These are phyloP conservation scores for Cucumis hystrix DNA, from an alignment of 306 rosid species.

Conservation along the genomic window DNA sequence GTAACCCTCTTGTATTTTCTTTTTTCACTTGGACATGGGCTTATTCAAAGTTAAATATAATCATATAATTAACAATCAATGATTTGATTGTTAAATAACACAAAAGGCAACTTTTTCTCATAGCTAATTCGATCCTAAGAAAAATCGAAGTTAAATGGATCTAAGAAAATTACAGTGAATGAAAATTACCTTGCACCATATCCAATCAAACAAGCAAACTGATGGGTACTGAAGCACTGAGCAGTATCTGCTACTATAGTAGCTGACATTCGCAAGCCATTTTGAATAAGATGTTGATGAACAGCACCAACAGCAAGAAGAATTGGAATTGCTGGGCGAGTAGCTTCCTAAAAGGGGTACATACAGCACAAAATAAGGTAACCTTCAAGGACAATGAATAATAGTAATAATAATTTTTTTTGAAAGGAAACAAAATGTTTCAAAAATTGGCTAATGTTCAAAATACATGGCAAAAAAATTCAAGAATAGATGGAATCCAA, in stretches of 20 bases:
- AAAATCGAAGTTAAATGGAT: background rate
- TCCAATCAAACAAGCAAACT: constrained; percentile 96
- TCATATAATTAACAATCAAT: background rate
- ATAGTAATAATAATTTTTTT: background rate
- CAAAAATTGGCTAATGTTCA: too few relatives aligned
- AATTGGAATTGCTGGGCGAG: constrained; percentile 87
- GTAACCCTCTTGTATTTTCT: background rate
- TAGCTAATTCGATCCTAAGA: background rate
- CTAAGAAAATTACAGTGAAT: constrained; percentile 2
- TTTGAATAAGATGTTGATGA: constrained; percentile 94
- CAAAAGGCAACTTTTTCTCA: background rate
- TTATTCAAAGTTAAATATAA: background rate
- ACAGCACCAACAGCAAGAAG: constrained; percentile 98
- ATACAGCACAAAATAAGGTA: constrained; percentile 11
- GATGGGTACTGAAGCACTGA: constrained; percentile 99
- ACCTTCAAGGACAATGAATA: background rate
- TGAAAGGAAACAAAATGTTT: too few relatives aligned
- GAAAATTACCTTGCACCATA: constrained; percentile 89
- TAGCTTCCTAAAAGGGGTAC: constrained; percentile 52
- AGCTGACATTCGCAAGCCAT: constrained; percentile 88
- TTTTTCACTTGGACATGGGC: background rate
- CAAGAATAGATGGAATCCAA: too few relatives aligned
- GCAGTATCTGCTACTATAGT: constrained; percentile 87
- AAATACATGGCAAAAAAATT: too few relatives aligned
- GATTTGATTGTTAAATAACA: background rate